Base-by-base conservation (phyloP, 2,329 filamentous ascomycete species). In the Colletotrichum sidae region DNA sequence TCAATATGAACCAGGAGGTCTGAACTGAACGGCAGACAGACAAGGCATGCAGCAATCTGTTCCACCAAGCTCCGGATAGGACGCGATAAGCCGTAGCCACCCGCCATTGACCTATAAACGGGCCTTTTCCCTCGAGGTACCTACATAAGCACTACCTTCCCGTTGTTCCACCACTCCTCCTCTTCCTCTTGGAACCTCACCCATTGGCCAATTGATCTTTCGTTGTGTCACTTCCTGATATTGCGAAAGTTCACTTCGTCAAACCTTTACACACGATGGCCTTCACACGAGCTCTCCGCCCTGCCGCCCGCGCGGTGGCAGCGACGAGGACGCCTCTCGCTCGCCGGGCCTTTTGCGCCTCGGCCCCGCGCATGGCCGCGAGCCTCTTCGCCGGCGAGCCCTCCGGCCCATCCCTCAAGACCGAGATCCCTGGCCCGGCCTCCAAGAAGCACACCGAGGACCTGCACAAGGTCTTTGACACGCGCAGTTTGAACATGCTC, bases 401-500 rank as follows among this genome's bases (percentile, higher is more conserved):
- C 47, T 76, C 80, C 35, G 81, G 74, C 34, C 86, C 86, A 35
- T 73, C 80, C 4, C 74, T 88, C 72, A 86, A 85, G 80, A 86
- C 84, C 33, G 78, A 80, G 50, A 91, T 97, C 62, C 93, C 93
- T 0, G 93, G 93, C 0, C 93, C 93, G 42, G 86, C 90, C 81
- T 89, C 90, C 77, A 85, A 89, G 81, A 85, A 88, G 71, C 85
- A 87, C 55, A 88, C 92, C 69, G 82, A 88, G 68, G 87, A 93
- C 76, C 86, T 97, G 68, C 83, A 91, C 79, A 83, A 89, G 74
- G 91, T 96, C 65, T 96, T 96, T 74, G 93, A 97, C 77, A 95
- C 92, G 6, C 86, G 93, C 67, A 93, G 90, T 79, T 80, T 95
- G 81, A 96, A 96, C 83, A 92, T 94, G 88, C 83, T 94, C 72